These are phyloP conservation scores for Blastocystis sp. DNA, from an alignment of 352 stramenopile genomes.

Conservation along the genomic window DNA sequence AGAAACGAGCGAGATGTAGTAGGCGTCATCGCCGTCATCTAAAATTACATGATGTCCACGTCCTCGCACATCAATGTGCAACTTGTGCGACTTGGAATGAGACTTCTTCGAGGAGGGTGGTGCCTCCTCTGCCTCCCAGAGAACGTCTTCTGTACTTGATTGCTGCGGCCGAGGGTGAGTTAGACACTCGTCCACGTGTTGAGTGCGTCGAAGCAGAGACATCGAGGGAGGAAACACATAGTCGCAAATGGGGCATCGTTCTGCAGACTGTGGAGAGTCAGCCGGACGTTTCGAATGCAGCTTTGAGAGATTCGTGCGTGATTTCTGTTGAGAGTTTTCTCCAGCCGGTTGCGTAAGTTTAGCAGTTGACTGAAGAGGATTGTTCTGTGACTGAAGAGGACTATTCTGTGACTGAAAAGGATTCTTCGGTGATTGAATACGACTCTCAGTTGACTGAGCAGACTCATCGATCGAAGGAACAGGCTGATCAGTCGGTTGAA, in stretches of 20 bases:
- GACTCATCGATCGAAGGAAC: too few species aligned
- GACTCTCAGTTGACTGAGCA: neutral
- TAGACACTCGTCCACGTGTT: conserved; percentile 18
- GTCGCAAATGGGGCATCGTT: conserved; percentile 38
- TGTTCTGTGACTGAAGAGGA: neutral
- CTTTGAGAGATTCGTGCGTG: neutral
- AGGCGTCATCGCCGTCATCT: conserved; percentile 20
- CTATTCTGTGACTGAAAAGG: neutral
- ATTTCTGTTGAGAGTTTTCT: neutral
- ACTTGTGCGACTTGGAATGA: neutral
- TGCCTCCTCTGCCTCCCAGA: neutral
- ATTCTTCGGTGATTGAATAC: neutral
- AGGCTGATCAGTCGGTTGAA: neutral
- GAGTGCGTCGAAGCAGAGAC: neutral
- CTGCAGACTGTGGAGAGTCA: neutral
- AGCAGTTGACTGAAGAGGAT: neutral
- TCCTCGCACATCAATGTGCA: neutral
- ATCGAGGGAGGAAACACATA: neutral
- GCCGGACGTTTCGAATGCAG: neutral
- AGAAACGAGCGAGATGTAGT: neutral
- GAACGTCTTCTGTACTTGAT: neutral
- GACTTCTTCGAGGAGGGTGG: neutral
- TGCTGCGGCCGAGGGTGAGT: neutral
- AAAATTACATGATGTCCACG: neutral
- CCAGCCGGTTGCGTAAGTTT: neutral